phyloP scores from a whole-genome alignment of 805 yeast genomes.

The Osmozyma mogii region DNA sequence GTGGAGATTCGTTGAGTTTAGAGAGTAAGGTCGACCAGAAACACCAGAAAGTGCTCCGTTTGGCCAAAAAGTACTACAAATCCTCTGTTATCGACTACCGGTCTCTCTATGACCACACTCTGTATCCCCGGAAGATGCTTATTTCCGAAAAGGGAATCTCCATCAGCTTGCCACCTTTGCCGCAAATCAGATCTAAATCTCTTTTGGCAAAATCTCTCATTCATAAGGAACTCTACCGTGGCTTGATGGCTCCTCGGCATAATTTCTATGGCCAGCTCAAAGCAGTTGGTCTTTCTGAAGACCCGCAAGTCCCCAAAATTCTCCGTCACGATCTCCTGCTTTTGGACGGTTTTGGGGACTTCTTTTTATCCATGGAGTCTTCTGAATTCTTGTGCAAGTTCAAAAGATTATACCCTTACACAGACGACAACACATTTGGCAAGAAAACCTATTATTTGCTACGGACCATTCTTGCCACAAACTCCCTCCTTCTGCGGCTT shows the following conservation, averaged over 20 bases:
- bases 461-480: conserved; percentile 28
- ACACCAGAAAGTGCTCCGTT: conserved; percentile 11
- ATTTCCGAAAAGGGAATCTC: conserved; percentile 1
- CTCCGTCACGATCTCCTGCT: conserved; percentile 28
- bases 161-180: conserved; percentile 28
- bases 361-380: conserved; percentile 29
- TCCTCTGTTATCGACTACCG: conserved; percentile 17
- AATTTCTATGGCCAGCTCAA: conserved; percentile 16
- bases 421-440: conserved; percentile 14
- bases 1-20: conserved; percentile 6
- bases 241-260: conserved; percentile 21
- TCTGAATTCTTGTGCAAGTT: conserved; percentile 26
- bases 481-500: conserved; percentile 28
- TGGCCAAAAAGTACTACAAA: conserved; percentile 18
- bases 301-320: conserved; percentile 14
- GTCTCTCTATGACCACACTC: conserved; percentile 13
- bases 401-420: conserved; percentile 10
- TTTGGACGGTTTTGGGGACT: conserved; percentile 36
- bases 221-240: conserved; percentile 31
- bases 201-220: conserved; percentile 27
- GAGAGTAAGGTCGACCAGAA: conserved; percentile 1
- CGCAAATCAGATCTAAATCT: conserved; percentile 20
- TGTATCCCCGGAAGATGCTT: conserved; percentile 11
- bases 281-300: conserved; percentile 12
- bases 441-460: conserved; percentile 21